Base-by-base conservation (phyloP, 2,329 filamentous ascomycete species). In the Aureobasidium sp. region DNA sequence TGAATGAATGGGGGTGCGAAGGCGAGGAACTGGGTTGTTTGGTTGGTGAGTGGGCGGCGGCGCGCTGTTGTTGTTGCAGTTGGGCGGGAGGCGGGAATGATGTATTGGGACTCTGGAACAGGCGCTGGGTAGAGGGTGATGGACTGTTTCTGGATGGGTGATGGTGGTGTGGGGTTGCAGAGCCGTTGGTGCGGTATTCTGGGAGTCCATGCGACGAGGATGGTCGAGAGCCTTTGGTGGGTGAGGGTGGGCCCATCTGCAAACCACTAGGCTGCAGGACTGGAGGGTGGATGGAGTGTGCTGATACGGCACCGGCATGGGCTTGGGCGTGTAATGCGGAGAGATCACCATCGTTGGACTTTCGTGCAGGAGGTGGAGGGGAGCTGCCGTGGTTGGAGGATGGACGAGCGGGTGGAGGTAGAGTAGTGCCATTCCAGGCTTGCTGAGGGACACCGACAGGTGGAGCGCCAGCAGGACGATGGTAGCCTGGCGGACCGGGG, bases 401-500 rank as follows among this genome's bases (percentile, higher is more conserved):
- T 7, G 65, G 64, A 13, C 66, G 62, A 16, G 57, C 42, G 15
- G 67, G 68, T 13, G 68, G 65, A 9, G 69, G 67, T 8, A 68
- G 59, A 5, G 62, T 62, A 41, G 48, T 69, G 10, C 67, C 67
- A 34, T 69, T 67, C 69, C 71, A 72, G 9, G 66, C 63, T 42
- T 69, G 66, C 57, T 72, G 69, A 30, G 69, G 67, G 6, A 53
- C 29, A 10, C 64, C 64, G 16, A 64, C 62, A 21, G 66, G 64
- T 11, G 44, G 34, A 27, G 36, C 32, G 6, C 57, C 57, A 15
- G 62, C 39, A 32, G 62, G 66, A 34, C 65, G 66, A 67, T 68
- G 65, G 61, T 69, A 67, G 16, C 75, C 76, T 41, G 75, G 75
- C 29, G 76, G 75, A 32, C 75, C 76, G 47, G 73, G 71, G 61